A percentile compares a stretch with the other conserved stretches of the same genome.
Conservation (phyloP, 768 basidiomycete species). For the Xerocomellus amylosporus region DNA sequence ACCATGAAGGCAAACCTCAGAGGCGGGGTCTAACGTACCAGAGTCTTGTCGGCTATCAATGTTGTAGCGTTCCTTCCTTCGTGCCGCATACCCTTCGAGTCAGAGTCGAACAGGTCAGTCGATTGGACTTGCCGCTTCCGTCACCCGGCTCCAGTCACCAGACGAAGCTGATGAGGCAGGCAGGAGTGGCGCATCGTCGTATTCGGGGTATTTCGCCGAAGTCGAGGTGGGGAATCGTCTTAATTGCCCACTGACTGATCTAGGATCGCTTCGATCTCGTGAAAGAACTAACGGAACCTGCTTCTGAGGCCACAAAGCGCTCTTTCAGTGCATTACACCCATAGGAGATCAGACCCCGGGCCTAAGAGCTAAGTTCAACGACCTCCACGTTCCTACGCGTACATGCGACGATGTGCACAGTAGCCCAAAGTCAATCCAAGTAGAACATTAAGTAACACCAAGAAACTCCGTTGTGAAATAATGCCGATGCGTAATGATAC, state of each 20-base stretch:
- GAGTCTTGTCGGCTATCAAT: too few relatives aligned
- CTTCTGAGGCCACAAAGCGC: not conserved
- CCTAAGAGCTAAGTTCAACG: not conserved
- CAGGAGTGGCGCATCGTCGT: not conserved
- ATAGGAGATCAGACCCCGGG: not conserved
- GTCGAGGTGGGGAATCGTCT: not conserved
- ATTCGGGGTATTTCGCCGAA: not conserved
- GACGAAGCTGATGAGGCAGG: not conserved
- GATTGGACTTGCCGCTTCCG: not conserved
- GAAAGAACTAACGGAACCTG: not conserved
- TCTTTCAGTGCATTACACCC: not conserved
- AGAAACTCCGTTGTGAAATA: constrained; percentile 7
- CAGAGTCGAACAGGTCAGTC: not conserved
- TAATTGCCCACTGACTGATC: too few relatives aligned
- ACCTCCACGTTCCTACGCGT: not conserved
- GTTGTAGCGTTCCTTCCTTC: too few relatives aligned
- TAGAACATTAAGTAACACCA: not conserved
- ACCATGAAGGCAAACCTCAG: not conserved
- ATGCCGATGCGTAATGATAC: constrained; percentile 4
- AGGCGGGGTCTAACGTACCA: not conserved
- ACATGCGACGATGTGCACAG: not conserved
- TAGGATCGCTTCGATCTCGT: too few relatives aligned
- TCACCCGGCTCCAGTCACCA: not conserved
- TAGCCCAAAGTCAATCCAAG: not conserved
- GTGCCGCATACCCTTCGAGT: not conserved